These are phyloP conservation scores for Populus hybrid DNA, from an alignment of 441 rosid genomes.

Conservation along the genomic window DNA sequence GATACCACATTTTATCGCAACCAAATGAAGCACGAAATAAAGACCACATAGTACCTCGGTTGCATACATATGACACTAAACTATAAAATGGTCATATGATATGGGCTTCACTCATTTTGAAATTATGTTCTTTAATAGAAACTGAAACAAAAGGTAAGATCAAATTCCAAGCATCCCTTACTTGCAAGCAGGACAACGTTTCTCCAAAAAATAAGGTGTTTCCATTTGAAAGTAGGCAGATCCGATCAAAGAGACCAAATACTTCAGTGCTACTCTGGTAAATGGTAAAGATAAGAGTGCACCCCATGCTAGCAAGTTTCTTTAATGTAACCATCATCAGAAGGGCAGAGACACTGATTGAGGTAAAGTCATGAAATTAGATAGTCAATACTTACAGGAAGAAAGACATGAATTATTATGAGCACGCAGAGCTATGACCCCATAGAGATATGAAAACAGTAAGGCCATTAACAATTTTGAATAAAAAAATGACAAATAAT, in stretches of 20 bases:
- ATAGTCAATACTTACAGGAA: background rate
- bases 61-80: background rate
- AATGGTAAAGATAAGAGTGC: conserved; percentile 90
- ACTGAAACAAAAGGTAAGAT: conserved; percentile 5
- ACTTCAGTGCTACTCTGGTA: conserved; percentile 98
- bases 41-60: background rate
- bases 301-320: conserved; percentile 96
- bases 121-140: conserved; percentile 4
- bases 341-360: conserved; percentile 87
- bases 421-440: conserved; percentile 2
- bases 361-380: conserved; percentile 17
- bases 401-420: conserved; percentile 8
- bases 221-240: conserved; percentile 97
- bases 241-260: conserved; percentile 97
- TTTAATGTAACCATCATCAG: conserved; percentile 98
- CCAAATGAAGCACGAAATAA: conserved; percentile 11
- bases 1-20: background rate
- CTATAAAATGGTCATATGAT: background rate
- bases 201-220: conserved; percentile 96
- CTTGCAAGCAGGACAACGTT: conserved; percentile 99
- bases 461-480: background rate
- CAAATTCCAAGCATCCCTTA: conserved; percentile 22
- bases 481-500: background rate
- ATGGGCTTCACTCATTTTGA: background rate
- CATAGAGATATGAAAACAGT: background rate